These are phyloP conservation scores for Penicillium sp. DNA, from an alignment of 2,329 filamentous ascomycete species.

Conservation along the genomic window DNA sequence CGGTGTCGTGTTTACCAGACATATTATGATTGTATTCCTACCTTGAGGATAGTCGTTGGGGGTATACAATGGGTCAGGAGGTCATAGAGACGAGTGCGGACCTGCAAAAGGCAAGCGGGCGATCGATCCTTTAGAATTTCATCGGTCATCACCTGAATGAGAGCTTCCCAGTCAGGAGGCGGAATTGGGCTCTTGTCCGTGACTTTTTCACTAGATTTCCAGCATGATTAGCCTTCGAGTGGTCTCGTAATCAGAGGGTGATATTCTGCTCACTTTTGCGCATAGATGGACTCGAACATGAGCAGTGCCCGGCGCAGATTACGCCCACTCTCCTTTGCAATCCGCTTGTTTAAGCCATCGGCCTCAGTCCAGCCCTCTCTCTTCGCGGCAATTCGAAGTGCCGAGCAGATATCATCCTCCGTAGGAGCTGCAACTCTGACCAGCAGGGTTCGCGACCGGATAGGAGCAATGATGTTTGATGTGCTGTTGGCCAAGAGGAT, in stretches of 20 bases:
- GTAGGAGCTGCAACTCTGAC: slow-evolving; percentile 90
- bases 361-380: slow-evolving; percentile 83
- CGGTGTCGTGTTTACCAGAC: neutral
- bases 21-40: slow-evolving; percentile 27
- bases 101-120: slow-evolving; percentile 83
- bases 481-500: slow-evolving; percentile 95
- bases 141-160: slow-evolving; percentile 86
- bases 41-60: slow-evolving; percentile 87
- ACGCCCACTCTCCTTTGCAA: slow-evolving; percentile 86
- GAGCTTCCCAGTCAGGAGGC: slow-evolving; percentile 93
- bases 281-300: slow-evolving; percentile 97
- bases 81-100: slow-evolving; percentile 94
- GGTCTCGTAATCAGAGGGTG: neutral
- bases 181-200: slow-evolving; percentile 87
- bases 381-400: slow-evolving; percentile 70
- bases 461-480: slow-evolving; percentile 98
- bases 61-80: slow-evolving; percentile 97
- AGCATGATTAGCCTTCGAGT: slow-evolving; percentile 10
- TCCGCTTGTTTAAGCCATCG: slow-evolving; percentile 76
- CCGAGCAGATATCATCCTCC: slow-evolving; percentile 80
- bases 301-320: slow-evolving; percentile 88
- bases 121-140: slow-evolving; percentile 93
- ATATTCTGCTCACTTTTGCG: slow-evolving; percentile 77
- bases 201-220: slow-evolving; percentile 74
- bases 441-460: slow-evolving; percentile 86